Evolutionary conservation across 257 asterid genomes (phyloP).

Genomic region (Echites panduratus): DNA sequence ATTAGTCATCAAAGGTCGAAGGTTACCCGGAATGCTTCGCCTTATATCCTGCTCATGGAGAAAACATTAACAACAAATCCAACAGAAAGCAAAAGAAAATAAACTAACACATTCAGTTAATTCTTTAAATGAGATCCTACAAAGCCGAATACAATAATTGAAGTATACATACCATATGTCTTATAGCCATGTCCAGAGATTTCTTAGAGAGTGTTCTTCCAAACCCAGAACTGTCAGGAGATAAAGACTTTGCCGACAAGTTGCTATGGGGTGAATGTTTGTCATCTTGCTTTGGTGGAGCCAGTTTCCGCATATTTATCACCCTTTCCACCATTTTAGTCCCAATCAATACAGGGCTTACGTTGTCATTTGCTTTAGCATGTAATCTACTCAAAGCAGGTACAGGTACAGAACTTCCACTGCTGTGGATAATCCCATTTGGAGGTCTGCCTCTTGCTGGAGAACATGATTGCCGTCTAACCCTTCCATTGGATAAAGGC

Average conservation of each 20-base stretch:
- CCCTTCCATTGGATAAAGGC: constrained; percentile 75
- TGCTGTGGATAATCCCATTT: constrained; percentile 63
- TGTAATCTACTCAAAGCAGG: constrained; percentile 70
- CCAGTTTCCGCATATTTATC: constrained; percentile 88
- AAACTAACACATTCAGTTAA: background rate
- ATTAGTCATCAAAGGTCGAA: constrained; percentile 79
- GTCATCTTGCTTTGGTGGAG: constrained; percentile 82
- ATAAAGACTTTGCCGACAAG: constrained; percentile 78
- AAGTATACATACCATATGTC: constrained; percentile 77
- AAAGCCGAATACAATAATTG: background rate
- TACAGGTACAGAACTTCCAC: constrained; percentile 96
- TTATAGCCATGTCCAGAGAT: constrained; percentile 96
- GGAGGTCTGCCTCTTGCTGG: constrained; percentile 97
- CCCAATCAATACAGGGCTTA: constrained; percentile 78
- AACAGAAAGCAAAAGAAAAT: background rate
- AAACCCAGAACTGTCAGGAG: constrained; percentile 89
- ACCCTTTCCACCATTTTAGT: constrained; percentile 98
- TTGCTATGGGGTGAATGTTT: constrained; percentile 79
- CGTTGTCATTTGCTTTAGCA: constrained; percentile 91
- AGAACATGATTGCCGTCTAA: constrained; percentile 89
- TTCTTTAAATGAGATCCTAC: constrained; percentile 1
- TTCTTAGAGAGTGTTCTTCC: constrained; percentile 95
- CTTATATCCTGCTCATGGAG: constrained; percentile 67
- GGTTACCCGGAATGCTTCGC: constrained; percentile 70
- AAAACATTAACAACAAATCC: background rate